Base-by-base conservation (phyloP, 1,139 yeast genomes). In the Yamadazyma siamensis region DNA sequence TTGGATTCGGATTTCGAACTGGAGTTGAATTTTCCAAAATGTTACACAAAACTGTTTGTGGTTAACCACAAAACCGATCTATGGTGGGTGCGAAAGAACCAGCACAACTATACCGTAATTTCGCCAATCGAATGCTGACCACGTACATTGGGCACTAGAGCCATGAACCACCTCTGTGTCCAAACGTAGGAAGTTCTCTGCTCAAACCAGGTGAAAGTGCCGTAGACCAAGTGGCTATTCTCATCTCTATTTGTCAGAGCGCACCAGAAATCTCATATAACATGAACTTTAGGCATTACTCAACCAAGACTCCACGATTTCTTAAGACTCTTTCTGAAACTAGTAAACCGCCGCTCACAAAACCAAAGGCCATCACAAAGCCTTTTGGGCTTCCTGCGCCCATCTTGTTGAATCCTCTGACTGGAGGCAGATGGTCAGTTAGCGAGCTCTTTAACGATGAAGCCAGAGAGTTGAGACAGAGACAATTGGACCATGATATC, bases 401-500 rank as follows among this genome's bases (percentile, higher is more conserved):
- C 3, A 43, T 52, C 2, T 38, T 59, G 13, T 41, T 62, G 26
- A 59, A 61, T 34, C 56, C 54, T 25, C 23, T 23, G 11, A 47
- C 44, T 21, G 33, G 40, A 7, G 40, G 40, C 17, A 50, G 54
- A 8, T 50, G 54, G 29, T 43, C 54, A 3, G 30, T 55, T 11
- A 49, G 50, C 26, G 54, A 56, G 27, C 28, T 61, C 13, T 65
- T 67, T 41, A 54, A 66, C 26, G 40, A 49, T 4, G 66, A 71
- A 54, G 59, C 71, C 35, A 59, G 72, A 62, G 69, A 80, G 66
- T 43, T 73, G 54, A 57, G 87, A 68, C 70, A 65, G 35, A 52
- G 56, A 39, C 59, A 63, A 38, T 60, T 85, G 37, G 88, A 85
- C 47, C 72, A 77, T 37, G 96, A 88, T 53, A 73, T 88, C 43